phyloP scores from a whole-genome alignment of 2,329 filamentous ascomycete genomes.

The Aspergillus sojae region DNA sequence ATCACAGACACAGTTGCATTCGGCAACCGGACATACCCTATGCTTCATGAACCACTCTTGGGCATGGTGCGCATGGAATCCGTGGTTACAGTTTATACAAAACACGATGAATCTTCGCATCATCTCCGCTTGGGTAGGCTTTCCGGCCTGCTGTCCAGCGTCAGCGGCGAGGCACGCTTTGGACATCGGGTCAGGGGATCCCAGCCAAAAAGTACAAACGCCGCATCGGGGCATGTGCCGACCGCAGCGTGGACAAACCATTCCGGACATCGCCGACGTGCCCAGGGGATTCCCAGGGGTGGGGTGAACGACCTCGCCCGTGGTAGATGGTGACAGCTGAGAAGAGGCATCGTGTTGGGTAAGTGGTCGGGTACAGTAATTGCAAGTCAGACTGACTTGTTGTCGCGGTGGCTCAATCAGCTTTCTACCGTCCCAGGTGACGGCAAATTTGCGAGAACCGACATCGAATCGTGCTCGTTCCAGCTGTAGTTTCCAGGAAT shows the following conservation, averaged over 20 bases:
- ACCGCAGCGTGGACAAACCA: conserved; percentile 64
- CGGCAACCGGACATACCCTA: conserved; percentile 43
- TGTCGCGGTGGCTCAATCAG: conserved; percentile 53
- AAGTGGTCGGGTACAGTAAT: conserved; percentile 61
- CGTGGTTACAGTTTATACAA: conserved; percentile 66
- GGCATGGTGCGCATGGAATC: conserved; percentile 66
- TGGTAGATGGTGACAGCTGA: conserved; percentile 27
- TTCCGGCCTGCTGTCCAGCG: conserved; percentile 28
- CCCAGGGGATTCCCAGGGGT: conserved; percentile 40
- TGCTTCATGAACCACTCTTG: conserved; percentile 59
- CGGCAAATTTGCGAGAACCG: conserved; percentile 56
- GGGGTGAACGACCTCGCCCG: conserved; percentile 37
- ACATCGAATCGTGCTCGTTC: conserved; percentile 63
- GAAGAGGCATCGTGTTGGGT: conserved; percentile 48
- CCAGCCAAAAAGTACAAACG: conserved; percentile 64
- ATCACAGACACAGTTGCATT: conserved; percentile 46
- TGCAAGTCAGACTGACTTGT: conserved; percentile 62
- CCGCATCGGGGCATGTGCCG: conserved; percentile 65
- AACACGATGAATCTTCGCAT: conserved; percentile 62
- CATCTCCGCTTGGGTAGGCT: conserved; percentile 42
- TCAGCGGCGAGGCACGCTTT: conserved; percentile 40
- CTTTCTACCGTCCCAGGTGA: conserved; percentile 52
- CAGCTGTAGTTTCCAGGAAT: conserved; percentile 63
- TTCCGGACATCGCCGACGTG: conserved; percentile 46
- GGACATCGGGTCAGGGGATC: conserved; percentile 58